Conservation (phyloP, 129 eudicot species). For the Arctium minus region DNA sequence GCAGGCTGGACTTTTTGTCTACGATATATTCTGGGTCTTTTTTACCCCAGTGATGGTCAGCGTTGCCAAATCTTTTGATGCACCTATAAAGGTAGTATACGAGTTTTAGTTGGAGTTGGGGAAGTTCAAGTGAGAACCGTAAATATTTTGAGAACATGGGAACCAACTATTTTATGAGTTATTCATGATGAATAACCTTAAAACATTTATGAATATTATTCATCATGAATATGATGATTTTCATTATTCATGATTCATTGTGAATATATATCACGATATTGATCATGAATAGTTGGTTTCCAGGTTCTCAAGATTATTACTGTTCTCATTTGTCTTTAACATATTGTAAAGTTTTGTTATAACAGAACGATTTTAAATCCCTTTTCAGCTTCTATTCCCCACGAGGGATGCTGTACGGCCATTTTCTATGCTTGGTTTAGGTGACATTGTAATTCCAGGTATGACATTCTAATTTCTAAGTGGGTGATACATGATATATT, state of each 20-base stretch:
- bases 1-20: slow-evolving; percentile 93
- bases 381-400: slow-evolving; percentile 89
- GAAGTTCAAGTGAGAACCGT: not conserved
- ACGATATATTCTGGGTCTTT: slow-evolving; percentile 98
- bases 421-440: slow-evolving; percentile 96
- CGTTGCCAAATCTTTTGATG: slow-evolving; percentile 98
- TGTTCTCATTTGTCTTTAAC: not conserved
- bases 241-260: no score
- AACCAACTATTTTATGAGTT: not conserved
- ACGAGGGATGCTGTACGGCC: slow-evolving; percentile 80
- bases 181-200: not conserved
- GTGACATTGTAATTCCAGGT: slow-evolving; percentile 99
- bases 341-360: not conserved
- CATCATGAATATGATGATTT: not conserved
- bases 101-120: not conserved
- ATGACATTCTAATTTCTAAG: slow-evolving; percentile 10
- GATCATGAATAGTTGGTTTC: not conserved
- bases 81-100: slow-evolving; percentile 87
- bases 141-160: not conserved
- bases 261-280: not conserved
- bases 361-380: not conserved
- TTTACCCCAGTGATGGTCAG: slow-evolving; percentile 99
- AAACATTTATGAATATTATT: not conserved
- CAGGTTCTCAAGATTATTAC: not conserved
- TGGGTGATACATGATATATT: not conserved